Evolutionary conservation across 129 eudicot genomes (phyloP).

Genomic region (Arctium minus): DNA sequence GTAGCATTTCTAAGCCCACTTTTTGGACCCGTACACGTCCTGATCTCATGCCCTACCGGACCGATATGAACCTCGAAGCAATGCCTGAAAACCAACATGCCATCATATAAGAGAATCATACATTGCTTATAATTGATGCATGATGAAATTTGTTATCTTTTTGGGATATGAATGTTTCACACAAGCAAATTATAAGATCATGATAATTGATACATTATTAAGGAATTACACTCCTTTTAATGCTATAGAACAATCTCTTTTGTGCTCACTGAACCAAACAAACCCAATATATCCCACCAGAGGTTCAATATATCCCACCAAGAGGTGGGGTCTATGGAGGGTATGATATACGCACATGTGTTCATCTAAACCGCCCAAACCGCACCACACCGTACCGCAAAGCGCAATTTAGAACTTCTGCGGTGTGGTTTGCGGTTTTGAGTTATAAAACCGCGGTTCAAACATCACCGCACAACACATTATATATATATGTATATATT

Average conservation of each 20-base stretch:
- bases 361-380: too few species aligned
- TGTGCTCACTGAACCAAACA: neutral
- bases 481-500: too few species aligned
- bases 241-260: neutral
- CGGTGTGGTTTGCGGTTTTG: too few species aligned
- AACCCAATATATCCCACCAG: neutral
- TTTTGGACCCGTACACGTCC: slow-evolving; percentile 53
- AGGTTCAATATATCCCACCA: neutral
- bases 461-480: too few species aligned
- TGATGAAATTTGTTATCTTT: neutral
- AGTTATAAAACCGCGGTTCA: too few species aligned
- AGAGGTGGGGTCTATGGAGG: too few species aligned
- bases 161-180: neutral
- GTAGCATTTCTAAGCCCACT: slow-evolving; percentile 58
- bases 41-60: slow-evolving; percentile 50
- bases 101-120: neutral
- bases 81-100: slow-evolving; percentile 34
- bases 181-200: neutral
- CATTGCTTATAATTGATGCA: neutral
- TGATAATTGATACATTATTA: neutral
- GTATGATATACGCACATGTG: too few species aligned
- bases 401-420: too few species aligned
- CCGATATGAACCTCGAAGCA: slow-evolving; percentile 68
- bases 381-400: too few species aligned
- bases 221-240: neutral